Evolutionary conservation across 1,284 basidiomycete species (phyloP).

Genomic region (Paramarasmius palmivorus): DNA sequence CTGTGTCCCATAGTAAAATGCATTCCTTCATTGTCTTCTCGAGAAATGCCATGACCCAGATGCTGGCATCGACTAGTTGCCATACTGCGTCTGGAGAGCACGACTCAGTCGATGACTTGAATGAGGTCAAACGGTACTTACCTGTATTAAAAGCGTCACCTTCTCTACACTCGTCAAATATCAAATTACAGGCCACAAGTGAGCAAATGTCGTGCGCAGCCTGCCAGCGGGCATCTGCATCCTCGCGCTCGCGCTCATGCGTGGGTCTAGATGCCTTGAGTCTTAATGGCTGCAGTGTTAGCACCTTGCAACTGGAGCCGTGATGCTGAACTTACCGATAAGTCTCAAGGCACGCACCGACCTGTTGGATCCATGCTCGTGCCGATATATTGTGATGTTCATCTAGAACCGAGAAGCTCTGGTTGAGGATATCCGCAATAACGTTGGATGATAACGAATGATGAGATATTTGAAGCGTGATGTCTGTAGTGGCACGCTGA

Average conservation of each 20-base stretch:
- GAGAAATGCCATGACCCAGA: constrained; percentile 61
- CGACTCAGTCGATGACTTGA: constrained; percentile 10
- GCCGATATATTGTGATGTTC: constrained; percentile 32
- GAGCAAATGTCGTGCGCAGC: constrained; percentile 66
- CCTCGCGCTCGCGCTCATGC: constrained; percentile 36
- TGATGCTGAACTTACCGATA: constrained; percentile 44
- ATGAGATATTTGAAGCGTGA: constrained; percentile 49
- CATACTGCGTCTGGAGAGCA: constrained; percentile 57
- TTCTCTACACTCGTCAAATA: constrained; percentile 69
- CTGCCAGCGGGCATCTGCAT: constrained; percentile 48
- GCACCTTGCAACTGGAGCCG: constrained; percentile 5
- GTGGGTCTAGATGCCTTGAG: constrained; percentile 31
- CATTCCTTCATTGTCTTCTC: constrained; percentile 66
- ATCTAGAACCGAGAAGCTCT: constrained; percentile 43
- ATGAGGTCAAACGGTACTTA: constrained; percentile 1
- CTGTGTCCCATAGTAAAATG: constrained; percentile 42
- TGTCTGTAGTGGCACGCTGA: constrained; percentile 49
- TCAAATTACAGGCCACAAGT: constrained; percentile 53
- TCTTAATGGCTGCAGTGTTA: constrained; percentile 29
- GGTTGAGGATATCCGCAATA: constrained; percentile 42
- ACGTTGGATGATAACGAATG: constrained; percentile 39
- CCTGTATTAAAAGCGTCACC: constrained; percentile 56
- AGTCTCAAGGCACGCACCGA: constrained; percentile 57
- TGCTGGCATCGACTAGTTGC: constrained; percentile 61
- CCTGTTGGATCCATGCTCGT: constrained; percentile 39